Evolutionary conservation across 1,139 yeast genomes (phyloP), one percentile per base, ranked within the genome.

Genomic region (Hanseniaspora sp.): DNA sequence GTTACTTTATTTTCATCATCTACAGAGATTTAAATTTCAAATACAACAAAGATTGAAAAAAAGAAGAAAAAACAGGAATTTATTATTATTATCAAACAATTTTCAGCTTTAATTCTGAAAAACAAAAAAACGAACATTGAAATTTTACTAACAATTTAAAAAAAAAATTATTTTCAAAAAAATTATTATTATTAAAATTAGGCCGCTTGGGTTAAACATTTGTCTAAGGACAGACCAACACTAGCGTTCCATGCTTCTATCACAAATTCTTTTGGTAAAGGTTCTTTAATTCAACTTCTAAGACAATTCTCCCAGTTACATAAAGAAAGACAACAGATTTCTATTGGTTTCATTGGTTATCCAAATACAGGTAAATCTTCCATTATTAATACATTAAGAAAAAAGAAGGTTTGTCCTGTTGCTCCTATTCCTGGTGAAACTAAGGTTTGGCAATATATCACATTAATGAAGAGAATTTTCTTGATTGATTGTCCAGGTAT

Each of bases 371-470:
- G 98, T 62, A 92, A 92, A 68, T 90, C 97, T 1, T 86, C 96
- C 39, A 88, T 92, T 62, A 92, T 92, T 65, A 92, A 92, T 70
- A 90, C 97, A 1, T 74, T 92, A 61, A 81, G 96, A 67, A 82
- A 83, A 68, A 92, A 92, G 76, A 92, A 92, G 73, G 98, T 92
- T 46, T 94, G 98, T 72, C 83, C 79, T 48, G 97, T 92, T 52
- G 98, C 98, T 1, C 98, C 98, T 49, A 88, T 92, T 63, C 98
- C 98, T 34, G 98, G 98, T 67, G 98, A 92, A 68, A 92, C 98
- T 47, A 92, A 92, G 71, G 97, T 92, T 46, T 92, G 98, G 98
- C 98, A 92, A 74, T 92, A 92, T 72, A 88, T 92, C 64, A 90
- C 98, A 1, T 75, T 92, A 65, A 92, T 92, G 96, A 88, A 90